These are phyloP conservation scores for Garcileccinum viscosum DNA, from an alignment of 1,284 basidiomycete genomes.

Conservation along the genomic window DNA sequence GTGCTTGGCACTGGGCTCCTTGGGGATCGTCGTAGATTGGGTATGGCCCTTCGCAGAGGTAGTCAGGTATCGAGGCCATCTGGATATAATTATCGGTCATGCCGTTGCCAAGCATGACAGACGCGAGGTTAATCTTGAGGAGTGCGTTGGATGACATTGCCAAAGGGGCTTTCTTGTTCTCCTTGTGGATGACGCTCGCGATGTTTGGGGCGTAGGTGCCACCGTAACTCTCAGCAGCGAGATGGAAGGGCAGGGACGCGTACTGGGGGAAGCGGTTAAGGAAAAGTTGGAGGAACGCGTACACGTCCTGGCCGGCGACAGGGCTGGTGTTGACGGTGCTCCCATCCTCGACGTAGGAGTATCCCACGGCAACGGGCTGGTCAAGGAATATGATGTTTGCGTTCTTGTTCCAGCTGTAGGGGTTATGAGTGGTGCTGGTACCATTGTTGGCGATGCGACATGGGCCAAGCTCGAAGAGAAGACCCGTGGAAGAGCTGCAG, in stretches of 20 bases:
- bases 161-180: slow-evolving; percentile 65
- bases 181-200: slow-evolving; percentile 74
- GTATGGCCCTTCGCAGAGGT: slow-evolving; percentile 79
- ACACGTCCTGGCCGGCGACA: slow-evolving; percentile 83
- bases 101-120: slow-evolving; percentile 83
- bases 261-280: slow-evolving; percentile 75
- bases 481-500: slow-evolving; percentile 78
- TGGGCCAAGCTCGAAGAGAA: slow-evolving; percentile 88
- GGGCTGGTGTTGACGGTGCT: slow-evolving; percentile 76
- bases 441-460: slow-evolving; percentile 78
- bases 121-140: slow-evolving; percentile 76
- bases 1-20: slow-evolving; percentile 68
- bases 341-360: slow-evolving; percentile 79
- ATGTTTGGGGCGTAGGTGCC: slow-evolving; percentile 86
- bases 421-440: slow-evolving; percentile 73
- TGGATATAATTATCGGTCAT: slow-evolving; percentile 81
- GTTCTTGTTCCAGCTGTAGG: slow-evolving; percentile 76
- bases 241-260: slow-evolving; percentile 68
- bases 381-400: slow-evolving; percentile 81
- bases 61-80: slow-evolving; percentile 80
- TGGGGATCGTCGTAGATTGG: slow-evolving; percentile 73
- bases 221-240: slow-evolving; percentile 80
- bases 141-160: slow-evolving; percentile 40
- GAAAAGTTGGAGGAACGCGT: slow-evolving; percentile 91
- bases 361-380: slow-evolving; percentile 89